Base-by-base conservation (phyloP, 352 stramenopile genomes). In the Phytophthora sojae region DNA sequence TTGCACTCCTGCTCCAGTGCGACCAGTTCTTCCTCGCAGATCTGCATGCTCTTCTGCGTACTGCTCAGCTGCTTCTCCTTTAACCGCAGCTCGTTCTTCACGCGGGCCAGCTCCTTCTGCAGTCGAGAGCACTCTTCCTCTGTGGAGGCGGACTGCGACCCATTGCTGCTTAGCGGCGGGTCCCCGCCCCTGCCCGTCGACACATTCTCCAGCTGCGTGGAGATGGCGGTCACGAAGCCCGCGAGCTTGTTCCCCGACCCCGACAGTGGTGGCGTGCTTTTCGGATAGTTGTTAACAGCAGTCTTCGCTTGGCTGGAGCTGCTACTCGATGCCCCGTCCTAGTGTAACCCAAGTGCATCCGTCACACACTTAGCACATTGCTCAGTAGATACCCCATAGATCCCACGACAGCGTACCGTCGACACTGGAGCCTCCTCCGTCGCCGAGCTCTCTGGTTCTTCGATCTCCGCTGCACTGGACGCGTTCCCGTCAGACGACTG, bases 21-120 rank as follows among this genome's bases (percentile, higher is more conserved):
- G 25, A 92, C 81, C 14, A 95, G 78, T 68, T 96, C 89, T 55
- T 95, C 82, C 63, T 96, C 85, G 51, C 77, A 92, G 29, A 91
- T 79, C 32, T 83, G 64, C 42, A 92, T 59, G 58, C 77, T 90
- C 53, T 87, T 84, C 64, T 94, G 82, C 0, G 75, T 77, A 19
- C 73, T 84, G 37, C 59, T 70, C 7, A 95, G 60, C 30, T 82
- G 72, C 52, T 91, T 91, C 12, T 96, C 89, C 57, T 90, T 92
- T 6, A 81, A 26, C 0, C 80, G 72, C 35, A 93, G 64, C 14
- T 96, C 89, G 0, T 69, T 68, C 47, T 84, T 88, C 29, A 89
- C 37, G 12, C 75, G 77, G 19, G 58, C 30, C 26, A 91, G 75
- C 47, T 96, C 86, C 51, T 93, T 93, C 1, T 86, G 70, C 25